Conservation (phyloP, 164 flowering plant genomes). For the Chimonanthus salicifolius region DNA sequence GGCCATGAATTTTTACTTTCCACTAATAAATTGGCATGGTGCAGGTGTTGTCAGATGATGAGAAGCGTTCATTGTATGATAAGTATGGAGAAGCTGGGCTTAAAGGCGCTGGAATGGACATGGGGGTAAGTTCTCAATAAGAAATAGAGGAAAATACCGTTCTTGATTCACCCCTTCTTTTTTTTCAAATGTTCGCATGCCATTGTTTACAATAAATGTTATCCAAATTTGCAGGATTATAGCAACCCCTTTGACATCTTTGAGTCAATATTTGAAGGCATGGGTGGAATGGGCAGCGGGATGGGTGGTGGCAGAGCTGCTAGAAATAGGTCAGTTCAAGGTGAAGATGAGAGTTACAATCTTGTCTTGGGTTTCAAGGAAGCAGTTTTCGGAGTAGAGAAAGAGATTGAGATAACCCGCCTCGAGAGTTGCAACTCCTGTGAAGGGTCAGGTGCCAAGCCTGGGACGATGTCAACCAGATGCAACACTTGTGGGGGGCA, state of each 20-base stretch:
- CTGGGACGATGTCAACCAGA: constrained; percentile 62
- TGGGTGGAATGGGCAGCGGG: constrained; percentile 43
- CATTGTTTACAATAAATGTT: not conserved
- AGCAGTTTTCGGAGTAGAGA: constrained; percentile 86
- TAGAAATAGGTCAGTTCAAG: constrained; percentile 62
- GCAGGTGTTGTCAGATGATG: constrained; percentile 94
- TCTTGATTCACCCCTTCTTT: not conserved
- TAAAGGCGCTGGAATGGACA: constrained; percentile 80
- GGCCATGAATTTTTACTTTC: not conserved
- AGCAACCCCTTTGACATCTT: constrained; percentile 86
- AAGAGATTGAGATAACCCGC: constrained; percentile 79
- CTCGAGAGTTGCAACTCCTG: constrained; percentile 83
- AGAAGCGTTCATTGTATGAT: constrained; percentile 89
- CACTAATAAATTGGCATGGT: constrained; percentile 1
- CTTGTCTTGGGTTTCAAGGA: constrained; percentile 76
- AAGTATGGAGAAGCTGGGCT: constrained; percentile 96
- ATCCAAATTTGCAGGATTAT: constrained; percentile 52
- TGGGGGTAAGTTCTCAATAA: constrained; percentile 60
- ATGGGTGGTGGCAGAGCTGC: constrained; percentile 47
- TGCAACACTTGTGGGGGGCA: constrained; percentile 90
- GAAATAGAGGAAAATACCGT: not conserved
- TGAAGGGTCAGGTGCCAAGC: constrained; percentile 85
- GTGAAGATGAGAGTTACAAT: constrained; percentile 71
- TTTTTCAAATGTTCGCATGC: too few relatives aligned
- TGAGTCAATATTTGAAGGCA: constrained; percentile 77